phyloP scores from a whole-genome alignment of 78 protist genomes.

The Dictyostelium capitatum region DNA sequence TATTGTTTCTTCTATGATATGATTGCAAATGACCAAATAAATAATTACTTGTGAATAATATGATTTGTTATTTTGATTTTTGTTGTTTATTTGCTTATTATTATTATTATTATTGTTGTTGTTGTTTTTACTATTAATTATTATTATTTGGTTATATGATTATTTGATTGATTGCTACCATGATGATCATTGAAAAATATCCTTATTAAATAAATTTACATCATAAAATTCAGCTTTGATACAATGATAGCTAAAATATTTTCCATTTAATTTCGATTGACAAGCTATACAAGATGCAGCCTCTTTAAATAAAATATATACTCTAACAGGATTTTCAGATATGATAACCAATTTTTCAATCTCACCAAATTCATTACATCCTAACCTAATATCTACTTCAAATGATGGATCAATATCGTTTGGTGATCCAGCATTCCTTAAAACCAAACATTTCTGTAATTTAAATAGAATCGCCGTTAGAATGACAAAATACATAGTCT shows the following conservation, averaged over 20 bases:
- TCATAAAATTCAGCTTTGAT: conserved; percentile 73
- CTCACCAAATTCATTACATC: conserved; percentile 57
- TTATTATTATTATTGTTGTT: no score
- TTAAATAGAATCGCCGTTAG: no score
- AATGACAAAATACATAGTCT: background rate
- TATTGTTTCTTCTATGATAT: no score
- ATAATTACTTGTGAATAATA: no score
- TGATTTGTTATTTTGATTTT: no score
- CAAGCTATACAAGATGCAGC: conserved; percentile 27
- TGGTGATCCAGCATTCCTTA: conserved; percentile 53
- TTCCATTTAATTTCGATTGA: conserved; percentile 53
- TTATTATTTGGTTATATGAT: no score
- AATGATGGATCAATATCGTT: conserved; percentile 46
- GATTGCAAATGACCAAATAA: no score
- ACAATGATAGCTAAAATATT: conserved; percentile 50
- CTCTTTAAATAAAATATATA: conserved; percentile 59
- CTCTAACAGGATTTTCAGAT: conserved; percentile 27
- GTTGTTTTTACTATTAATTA: no score
- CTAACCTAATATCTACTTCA: conserved; percentile 63
- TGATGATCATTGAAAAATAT: background rate
- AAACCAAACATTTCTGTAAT: conserved; percentile 37
- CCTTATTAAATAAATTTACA: conserved; percentile 34
- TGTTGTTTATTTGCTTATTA: no score
- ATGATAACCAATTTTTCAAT: conserved; percentile 40
- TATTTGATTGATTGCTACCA: no score